phyloP scores from a whole-genome alignment of 805 yeast genomes.

The Candida manassasensis region DNA sequence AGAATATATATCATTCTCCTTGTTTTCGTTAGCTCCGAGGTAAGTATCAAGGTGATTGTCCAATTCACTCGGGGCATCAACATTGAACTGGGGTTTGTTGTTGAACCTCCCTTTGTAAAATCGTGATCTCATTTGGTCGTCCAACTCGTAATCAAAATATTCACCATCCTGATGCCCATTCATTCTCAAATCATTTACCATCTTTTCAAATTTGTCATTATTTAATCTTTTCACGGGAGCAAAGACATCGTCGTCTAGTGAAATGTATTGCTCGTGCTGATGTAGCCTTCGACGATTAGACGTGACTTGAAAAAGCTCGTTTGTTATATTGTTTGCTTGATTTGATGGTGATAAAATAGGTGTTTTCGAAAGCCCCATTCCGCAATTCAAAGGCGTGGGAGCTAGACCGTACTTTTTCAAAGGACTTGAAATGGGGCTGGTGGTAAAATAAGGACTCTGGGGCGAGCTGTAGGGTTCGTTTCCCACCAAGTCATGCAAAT shows the following conservation, averaged over 20 bases:
- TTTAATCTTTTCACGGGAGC: conserved; percentile 19
- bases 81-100: conserved; percentile 13
- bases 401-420: conserved; percentile 2
- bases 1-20: conserved; percentile 29
- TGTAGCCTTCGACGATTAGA: conserved; percentile 16
- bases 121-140: conserved; percentile 31
- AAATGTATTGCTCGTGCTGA: conserved; percentile 5
- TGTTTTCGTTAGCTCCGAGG: conserved; percentile 18
- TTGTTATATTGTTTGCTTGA: conserved; percentile 15
- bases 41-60: conserved; percentile 28
- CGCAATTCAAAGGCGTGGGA: neutral
- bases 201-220: conserved; percentile 34
- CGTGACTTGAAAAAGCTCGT: conserved; percentile 31
- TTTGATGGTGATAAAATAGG: conserved; percentile 9
- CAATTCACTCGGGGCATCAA: conserved; percentile 19
- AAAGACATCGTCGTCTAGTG: conserved; percentile 11
- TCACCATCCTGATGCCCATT: conserved; percentile 20
- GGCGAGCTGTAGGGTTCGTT: conserved; percentile 4
- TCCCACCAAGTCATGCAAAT: conserved; percentile 15
- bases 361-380: conserved; percentile 1
- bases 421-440: conserved; percentile 3
- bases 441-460: neutral
- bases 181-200: conserved; percentile 29
- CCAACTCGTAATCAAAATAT: conserved; percentile 24
- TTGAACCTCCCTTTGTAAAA: conserved; percentile 31